Evolutionary conservation across 768 basidiomycete species (phyloP), one percentile per base, ranked within the genome.

Genomic region (Suillus lakei): DNA sequence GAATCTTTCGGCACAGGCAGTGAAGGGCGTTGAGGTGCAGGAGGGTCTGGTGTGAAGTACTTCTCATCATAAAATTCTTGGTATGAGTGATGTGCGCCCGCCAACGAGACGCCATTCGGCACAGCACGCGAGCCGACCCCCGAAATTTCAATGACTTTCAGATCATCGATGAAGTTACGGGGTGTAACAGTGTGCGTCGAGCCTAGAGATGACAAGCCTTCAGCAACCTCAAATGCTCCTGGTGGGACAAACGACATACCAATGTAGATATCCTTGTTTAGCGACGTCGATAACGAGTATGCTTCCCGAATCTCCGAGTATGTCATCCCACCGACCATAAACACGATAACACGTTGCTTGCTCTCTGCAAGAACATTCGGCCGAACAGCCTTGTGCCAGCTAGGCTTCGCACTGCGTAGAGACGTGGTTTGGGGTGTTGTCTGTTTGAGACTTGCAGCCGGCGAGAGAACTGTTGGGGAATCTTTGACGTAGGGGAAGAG

Each of bases 241-340:
- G 77, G 85, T 55, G 12, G 26, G 50, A 39, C 80, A 44, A 30
- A 16, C 10, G 8, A 64, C 74, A 60, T 70, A 97, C 97, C 98
- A 64, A 99, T 92, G 77, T 89, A 92, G 61, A 99, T 86, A 70
- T 99, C 98, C 77, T 91, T 95, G 71, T 91, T 91, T 61, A 94
- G 74, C 2, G 86, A 75, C 55, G 81, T 83, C 4, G 94, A 91
- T 18, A 97, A 82, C 59, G 89, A 83, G 73, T 98, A 99, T 54
- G 88, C 90, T 71, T 95, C 88, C 66, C 97, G 85, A 77, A 96
- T 91, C 78, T 99, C 98, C 0, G 96, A 97, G 75, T 95, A 96
- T 2, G 98, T 96, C 86, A 96, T 90, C 2, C 98, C 98, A 41
- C 98, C 98, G 16, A 93, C 92, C 28, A 98, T 83, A 77, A 99